These are phyloP conservation scores for Benincasa hispida DNA, from an alignment of 306 rosid genomes.

Conservation along the genomic window DNA sequence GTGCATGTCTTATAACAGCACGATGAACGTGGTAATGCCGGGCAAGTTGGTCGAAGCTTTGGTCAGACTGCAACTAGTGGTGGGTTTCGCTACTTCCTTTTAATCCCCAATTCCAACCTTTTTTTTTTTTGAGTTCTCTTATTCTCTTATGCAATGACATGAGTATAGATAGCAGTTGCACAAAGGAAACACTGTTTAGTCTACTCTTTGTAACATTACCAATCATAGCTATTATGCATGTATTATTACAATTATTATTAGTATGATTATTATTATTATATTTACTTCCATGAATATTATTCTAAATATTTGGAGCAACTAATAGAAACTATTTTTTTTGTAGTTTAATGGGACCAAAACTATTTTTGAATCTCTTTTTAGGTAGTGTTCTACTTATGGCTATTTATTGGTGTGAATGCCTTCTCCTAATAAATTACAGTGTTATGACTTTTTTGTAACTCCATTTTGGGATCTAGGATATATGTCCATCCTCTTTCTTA, in stretches of 20 bases:
- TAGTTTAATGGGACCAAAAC: too few species aligned
- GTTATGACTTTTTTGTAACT: too few species aligned
- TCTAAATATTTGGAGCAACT: background rate
- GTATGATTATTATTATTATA: background rate
- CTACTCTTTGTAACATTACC: background rate
- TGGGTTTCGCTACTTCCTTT: slow-evolving; percentile 24
- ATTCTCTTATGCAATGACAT: background rate
- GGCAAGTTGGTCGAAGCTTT: slow-evolving; percentile 43
- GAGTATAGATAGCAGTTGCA: background rate
- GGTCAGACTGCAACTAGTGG: slow-evolving; percentile 38
- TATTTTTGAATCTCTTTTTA: too few species aligned
- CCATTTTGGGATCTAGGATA: too few species aligned
- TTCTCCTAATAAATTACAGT: too few species aligned
- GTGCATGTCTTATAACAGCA: slow-evolving; percentile 74
- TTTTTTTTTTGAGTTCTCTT: background rate
- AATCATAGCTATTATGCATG: background rate
- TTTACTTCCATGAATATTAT: background rate
- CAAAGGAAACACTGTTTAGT: background rate
- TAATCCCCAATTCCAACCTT: background rate
- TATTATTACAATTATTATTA: background rate
- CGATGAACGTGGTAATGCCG: slow-evolving; percentile 35
- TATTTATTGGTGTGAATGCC: too few species aligned
- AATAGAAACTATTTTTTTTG: background rate
- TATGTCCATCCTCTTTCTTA: too few species aligned
- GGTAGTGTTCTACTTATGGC: too few species aligned